These are phyloP conservation scores for Colletotrichum agaves DNA, from an alignment of 2,329 filamentous ascomycete species.

Conservation along the genomic window DNA sequence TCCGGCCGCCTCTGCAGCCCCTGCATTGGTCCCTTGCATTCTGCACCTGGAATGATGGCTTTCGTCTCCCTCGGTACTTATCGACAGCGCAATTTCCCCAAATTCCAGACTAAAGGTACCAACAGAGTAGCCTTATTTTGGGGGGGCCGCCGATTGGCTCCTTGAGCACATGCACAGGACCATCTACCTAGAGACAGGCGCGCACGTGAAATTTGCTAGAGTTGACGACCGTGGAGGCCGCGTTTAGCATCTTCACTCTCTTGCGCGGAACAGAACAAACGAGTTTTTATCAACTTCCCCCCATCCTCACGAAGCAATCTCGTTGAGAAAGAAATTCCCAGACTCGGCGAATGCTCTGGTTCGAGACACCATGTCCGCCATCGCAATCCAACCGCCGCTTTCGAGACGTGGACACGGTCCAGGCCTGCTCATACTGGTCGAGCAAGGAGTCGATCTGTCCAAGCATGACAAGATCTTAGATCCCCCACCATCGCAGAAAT, in stretches of 20 bases:
- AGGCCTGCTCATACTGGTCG: slow-evolving; percentile 45
- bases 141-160: no score
- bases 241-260: slow-evolving; percentile 1
- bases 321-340: background rate
- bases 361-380: slow-evolving; percentile 8
- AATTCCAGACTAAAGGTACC: background rate
- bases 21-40: slow-evolving; percentile 29
- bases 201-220: background rate
- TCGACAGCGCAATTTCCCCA: background rate
- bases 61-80: background rate
- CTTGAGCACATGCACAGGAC: background rate
- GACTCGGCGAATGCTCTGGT: background rate
- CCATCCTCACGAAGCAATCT: background rate
- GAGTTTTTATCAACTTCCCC: background rate
- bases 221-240: slow-evolving; percentile 19
- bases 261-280: background rate
- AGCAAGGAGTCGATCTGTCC: slow-evolving; percentile 18
- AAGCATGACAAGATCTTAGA: slow-evolving; percentile 38
- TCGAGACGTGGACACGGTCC: slow-evolving; percentile 47
- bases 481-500: slow-evolving; percentile 69
- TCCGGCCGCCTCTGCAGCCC: background rate
- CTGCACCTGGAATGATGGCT: slow-evolving; percentile 1
- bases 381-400: slow-evolving; percentile 42
- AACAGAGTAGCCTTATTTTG: no score
- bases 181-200: background rate